These are phyloP conservation scores for Chamaecyparis obtusa DNA, from an alignment of 75 land plant species.

Conservation along the genomic window DNA sequence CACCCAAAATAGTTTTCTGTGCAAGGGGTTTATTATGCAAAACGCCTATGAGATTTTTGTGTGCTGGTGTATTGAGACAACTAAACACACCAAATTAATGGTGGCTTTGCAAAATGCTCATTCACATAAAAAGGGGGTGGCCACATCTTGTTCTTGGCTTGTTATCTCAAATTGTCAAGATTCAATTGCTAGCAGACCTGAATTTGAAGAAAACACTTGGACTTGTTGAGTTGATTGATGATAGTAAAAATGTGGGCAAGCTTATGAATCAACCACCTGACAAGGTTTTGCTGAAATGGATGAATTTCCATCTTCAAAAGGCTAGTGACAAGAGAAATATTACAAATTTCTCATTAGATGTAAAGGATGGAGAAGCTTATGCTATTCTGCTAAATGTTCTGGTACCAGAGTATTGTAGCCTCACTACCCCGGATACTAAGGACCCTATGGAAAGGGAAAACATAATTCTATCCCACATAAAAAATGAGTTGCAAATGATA, in stretches of 20 bases:
- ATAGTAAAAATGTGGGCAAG: constrained; percentile 92
- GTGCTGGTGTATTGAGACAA: no score
- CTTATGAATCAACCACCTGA: constrained; percentile 88
- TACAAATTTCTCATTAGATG: constrained; percentile 89
- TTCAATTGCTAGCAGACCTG: constrained; percentile 92
- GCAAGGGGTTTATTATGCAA: no score
- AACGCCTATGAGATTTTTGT: no score
- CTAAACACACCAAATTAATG: no score
- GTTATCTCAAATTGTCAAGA: constrained; percentile 97
- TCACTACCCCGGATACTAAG: constrained; percentile 53
- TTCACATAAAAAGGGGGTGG: no score
- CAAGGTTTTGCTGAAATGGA: constrained; percentile 90
- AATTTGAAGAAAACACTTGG: constrained; percentile 96
- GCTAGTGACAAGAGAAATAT: constrained; percentile 72
- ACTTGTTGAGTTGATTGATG: constrained; percentile 88
- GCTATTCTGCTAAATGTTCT: constrained; percentile 82
- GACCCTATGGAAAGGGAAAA: constrained; percentile 83
- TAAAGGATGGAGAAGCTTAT: constrained; percentile 98
- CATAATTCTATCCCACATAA: constrained; percentile 77
- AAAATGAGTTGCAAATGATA: constrained; percentile 88
- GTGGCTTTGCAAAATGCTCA: no score
- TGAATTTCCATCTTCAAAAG: constrained; percentile 96
- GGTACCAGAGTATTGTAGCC: constrained; percentile 79
- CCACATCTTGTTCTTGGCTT: constrained; percentile 94
- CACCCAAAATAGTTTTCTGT: no score